Evolutionary conservation across 495 filamentous ascomycete species (phyloP).

Genomic region (Sporormia fimetaria): DNA sequence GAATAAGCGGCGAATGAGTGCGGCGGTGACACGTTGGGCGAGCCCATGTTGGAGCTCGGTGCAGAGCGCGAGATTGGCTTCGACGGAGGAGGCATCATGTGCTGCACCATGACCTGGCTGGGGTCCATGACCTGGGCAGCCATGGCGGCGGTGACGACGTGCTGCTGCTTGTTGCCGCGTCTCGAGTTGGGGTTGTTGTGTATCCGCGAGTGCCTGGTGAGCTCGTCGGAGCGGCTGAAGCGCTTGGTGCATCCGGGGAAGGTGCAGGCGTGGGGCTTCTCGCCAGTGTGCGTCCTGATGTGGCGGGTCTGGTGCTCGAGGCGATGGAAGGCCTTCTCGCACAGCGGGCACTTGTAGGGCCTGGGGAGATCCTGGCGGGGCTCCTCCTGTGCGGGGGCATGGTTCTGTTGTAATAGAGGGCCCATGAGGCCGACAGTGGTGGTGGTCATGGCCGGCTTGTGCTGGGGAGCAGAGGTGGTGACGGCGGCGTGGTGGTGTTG

Average conservation of each 20-base stretch:
- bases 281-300: conserved; percentile 94
- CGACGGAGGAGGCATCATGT: conserved; percentile 71
- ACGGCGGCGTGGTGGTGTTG: conserved; percentile 2
- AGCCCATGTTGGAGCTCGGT: conserved; percentile 78
- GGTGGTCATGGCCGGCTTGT: conserved; percentile 46
- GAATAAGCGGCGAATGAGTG: conserved; percentile 74
- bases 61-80: conserved; percentile 72
- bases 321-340: conserved; percentile 98
- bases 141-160: conserved; percentile 36
- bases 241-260: conserved; percentile 94
- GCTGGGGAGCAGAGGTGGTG: conserved; percentile 1
- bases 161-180: conserved; percentile 72
- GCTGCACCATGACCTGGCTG: conserved; percentile 39
- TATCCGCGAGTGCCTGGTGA: conserved; percentile 94
- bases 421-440: conserved; percentile 58
- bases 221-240: conserved; percentile 92
- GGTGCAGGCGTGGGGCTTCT: conserved; percentile 93
- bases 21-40: conserved; percentile 91
- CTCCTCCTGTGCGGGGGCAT: conserved; percentile 40
- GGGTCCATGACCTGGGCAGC: conserved; percentile 42
- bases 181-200: conserved; percentile 98
- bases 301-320: conserved; percentile 96
- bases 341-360: conserved; percentile 95
- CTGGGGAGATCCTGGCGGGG: conserved; percentile 70
- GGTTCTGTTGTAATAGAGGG: conserved; percentile 51